Conservation (phyloP, 345 rosid genomes). For the Raphanus raphanistrum region DNA sequence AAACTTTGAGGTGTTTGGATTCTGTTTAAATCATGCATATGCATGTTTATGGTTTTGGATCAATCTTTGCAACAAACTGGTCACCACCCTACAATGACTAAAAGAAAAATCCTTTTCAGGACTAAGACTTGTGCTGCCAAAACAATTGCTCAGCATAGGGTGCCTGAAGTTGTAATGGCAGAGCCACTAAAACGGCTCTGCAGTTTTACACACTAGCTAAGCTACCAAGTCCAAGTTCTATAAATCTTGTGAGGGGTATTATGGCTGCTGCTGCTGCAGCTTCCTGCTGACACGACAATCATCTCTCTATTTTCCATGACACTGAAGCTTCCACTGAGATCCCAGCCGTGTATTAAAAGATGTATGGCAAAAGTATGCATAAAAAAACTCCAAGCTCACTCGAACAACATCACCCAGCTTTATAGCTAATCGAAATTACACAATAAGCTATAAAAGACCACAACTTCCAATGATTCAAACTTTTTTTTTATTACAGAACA, state of each 20-base stretch:
- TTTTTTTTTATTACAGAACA: neutral
- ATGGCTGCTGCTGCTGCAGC: neutral
- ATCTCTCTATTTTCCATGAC: neutral
- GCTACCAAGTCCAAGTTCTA: slow-evolving; percentile 1
- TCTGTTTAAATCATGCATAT: neutral
- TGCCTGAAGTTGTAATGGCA: neutral
- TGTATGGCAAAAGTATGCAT: neutral
- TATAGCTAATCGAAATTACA: neutral
- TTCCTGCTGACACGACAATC: neutral
- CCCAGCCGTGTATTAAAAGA: neutral
- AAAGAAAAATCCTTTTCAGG: neutral
- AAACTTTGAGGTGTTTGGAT: too few relatives aligned
- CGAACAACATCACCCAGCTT: neutral
- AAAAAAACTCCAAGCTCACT: neutral
- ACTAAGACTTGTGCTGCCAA: neutral
- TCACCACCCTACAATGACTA: neutral
- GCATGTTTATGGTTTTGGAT: neutral
- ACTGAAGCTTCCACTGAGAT: neutral
- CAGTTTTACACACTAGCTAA: neutral
- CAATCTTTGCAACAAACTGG: neutral
- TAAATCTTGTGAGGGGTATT: neutral
- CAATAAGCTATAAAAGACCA: neutral
- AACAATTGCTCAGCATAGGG: neutral
- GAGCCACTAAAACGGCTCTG: neutral
- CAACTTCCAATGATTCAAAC: neutral